Evolutionary conservation across 2,329 filamentous ascomycete genomes (phyloP).

Genomic region (Botrytis porri): DNA sequence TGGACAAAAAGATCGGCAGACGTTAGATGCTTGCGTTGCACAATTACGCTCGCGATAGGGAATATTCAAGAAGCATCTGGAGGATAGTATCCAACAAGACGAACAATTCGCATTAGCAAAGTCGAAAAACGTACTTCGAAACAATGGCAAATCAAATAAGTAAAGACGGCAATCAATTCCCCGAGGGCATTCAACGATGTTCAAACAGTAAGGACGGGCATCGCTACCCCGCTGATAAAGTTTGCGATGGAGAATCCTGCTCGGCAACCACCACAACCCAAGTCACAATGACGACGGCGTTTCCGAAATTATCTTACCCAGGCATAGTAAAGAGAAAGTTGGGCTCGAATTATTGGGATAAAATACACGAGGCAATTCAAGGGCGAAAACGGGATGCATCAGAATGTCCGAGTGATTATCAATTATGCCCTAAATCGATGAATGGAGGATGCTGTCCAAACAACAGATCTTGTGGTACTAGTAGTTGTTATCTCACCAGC

Average conservation of each 20-base stretch:
- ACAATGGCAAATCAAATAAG: neutral
- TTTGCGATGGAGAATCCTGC: slow-evolving; percentile 7
- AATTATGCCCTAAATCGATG: slow-evolving; percentile 33
- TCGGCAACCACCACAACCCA: slow-evolving; percentile 14
- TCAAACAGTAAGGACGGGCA: neutral
- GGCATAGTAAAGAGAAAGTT: slow-evolving; percentile 30
- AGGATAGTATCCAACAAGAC: neutral
- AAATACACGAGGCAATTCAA: slow-evolving; percentile 34
- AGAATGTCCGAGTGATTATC: slow-evolving; percentile 31
- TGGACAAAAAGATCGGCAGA: neutral
- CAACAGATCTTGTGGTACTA: slow-evolving; percentile 47
- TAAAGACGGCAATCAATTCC: neutral
- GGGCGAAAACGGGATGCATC: slow-evolving; percentile 32
- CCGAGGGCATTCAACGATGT: neutral
- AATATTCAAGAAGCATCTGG: neutral
- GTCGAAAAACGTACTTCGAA: neutral
- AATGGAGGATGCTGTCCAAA: slow-evolving; percentile 41
- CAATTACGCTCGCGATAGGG: slow-evolving; percentile 3
- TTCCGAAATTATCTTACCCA: slow-evolving; percentile 31
- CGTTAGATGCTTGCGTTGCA: neutral
- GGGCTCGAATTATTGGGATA: slow-evolving; percentile 33
- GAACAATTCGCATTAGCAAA: neutral
- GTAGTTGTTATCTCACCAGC: slow-evolving; percentile 42
- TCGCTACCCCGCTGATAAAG: slow-evolving; percentile 4
- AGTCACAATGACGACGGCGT: slow-evolving; percentile 20